Evolutionary conservation across 2,329 filamentous ascomycete species (phyloP).

Genomic region (Hymenoscyphus repandus): DNA sequence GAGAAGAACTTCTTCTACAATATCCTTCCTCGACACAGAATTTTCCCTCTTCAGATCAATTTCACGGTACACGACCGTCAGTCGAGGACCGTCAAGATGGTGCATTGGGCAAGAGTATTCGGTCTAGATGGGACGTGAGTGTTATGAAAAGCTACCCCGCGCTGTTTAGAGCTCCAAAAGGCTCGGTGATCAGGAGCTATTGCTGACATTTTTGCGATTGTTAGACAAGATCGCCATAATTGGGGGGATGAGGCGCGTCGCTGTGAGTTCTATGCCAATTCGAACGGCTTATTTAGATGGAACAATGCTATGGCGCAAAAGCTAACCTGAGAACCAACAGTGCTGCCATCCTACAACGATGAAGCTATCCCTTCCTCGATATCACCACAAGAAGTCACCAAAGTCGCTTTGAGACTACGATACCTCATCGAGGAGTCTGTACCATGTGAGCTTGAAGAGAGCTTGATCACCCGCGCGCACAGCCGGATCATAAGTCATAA

Average conservation of each 20-base stretch:
- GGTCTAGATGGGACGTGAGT: slow-evolving; percentile 26
- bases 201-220: not conserved
- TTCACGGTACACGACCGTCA: not conserved
- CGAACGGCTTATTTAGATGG: not conserved
- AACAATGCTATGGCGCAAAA: not conserved
- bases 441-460: slow-evolving; percentile 81
- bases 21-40: not conserved
- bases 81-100: slow-evolving; percentile 17
- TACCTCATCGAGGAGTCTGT: slow-evolving; percentile 86
- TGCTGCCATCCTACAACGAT: slow-evolving; percentile 60
- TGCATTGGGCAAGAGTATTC: slow-evolving; percentile 30
- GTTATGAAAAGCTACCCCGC: slow-evolving; percentile 6
- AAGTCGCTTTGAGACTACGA: slow-evolving; percentile 81
- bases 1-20: not conserved
- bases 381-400: slow-evolving; percentile 75
- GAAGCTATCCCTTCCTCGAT: slow-evolving; percentile 60
- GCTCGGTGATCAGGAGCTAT: not conserved
- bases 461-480: slow-evolving; percentile 70
- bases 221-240: slow-evolving; percentile 19
- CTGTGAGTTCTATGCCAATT: slow-evolving; percentile 15
- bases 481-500: slow-evolving; percentile 76
- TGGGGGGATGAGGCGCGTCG: slow-evolving; percentile 28
- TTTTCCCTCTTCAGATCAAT: not conserved
- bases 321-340: slow-evolving; percentile 34
- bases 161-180: not conserved